Percentiles rank a stretch among this genome's conserved stretches.
Evolutionary conservation across 2,329 filamentous ascomycete genomes (phyloP).

Genomic region (Colletotrichum eleusines): DNA sequence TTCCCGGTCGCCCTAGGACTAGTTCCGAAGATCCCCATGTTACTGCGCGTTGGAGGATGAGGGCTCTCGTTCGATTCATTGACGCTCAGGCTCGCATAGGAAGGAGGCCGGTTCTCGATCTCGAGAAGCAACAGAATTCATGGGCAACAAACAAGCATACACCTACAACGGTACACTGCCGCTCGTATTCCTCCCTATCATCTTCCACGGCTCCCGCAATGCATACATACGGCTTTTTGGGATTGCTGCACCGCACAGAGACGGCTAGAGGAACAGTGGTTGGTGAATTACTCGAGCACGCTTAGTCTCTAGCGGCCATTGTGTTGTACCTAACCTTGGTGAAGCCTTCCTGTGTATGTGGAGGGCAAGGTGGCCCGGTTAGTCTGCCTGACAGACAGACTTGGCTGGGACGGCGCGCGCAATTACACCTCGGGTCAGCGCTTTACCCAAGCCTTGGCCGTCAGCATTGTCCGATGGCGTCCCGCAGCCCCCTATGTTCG

Average conservation of each 20-base stretch:
- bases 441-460: slow-evolving; percentile 15
- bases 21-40: slow-evolving; percentile 36
- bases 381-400: slow-evolving; percentile 11
- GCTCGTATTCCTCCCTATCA: not conserved
- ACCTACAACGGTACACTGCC: not conserved
- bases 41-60: not conserved
- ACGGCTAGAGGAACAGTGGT: not conserved
- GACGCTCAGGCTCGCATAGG: not conserved
- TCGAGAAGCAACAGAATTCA: slow-evolving; percentile 7
- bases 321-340: slow-evolving; percentile 3
- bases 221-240: no score
- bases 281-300: no score
- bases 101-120: slow-evolving; percentile 2
- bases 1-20: slow-evolving; percentile 4
- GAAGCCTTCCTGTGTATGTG: slow-evolving; percentile 12
- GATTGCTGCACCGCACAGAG: not conserved
- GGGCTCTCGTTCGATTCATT: slow-evolving; percentile 6
- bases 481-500: no score
- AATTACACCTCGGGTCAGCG: slow-evolving; percentile 1
- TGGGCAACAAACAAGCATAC: not conserved
- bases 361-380: slow-evolving; percentile 14
- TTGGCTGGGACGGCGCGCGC: no score
- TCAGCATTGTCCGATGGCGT: slow-evolving; percentile 20
- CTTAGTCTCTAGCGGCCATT: slow-evolving; percentile 20
- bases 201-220: not conserved